Evolutionary conservation across 2,329 filamentous ascomycete species (phyloP).

Genomic region (Zarea fungicola): DNA sequence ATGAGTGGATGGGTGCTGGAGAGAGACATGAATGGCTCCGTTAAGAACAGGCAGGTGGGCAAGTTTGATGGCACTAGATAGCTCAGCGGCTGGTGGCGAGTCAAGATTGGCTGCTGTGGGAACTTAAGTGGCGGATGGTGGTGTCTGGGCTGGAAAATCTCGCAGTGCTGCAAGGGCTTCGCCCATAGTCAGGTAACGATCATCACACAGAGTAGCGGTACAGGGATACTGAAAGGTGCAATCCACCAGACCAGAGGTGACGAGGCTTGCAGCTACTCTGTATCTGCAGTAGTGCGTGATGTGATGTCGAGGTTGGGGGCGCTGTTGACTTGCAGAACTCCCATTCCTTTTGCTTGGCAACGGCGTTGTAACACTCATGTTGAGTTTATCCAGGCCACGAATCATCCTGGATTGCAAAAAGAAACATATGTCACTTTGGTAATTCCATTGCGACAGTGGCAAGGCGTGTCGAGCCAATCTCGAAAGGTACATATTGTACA

Average conservation of each 20-base stretch:
- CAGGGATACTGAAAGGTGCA: conserved; percentile 1
- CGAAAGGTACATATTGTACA: background rate
- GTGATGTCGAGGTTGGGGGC: background rate
- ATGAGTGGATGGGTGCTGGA: conserved; percentile 2
- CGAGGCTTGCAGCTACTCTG: conserved; percentile 11
- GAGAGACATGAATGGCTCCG: conserved; percentile 10
- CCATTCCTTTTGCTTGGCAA: background rate
- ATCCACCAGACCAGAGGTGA: background rate
- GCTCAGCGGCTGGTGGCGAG: conserved; percentile 5
- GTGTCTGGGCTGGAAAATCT: conserved; percentile 4
- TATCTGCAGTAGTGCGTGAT: background rate
- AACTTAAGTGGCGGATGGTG: conserved; percentile 3
- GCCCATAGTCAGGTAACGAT: background rate
- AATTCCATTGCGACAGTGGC: too few relatives aligned
- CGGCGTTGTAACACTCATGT: background rate
- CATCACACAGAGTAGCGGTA: conserved; percentile 6
- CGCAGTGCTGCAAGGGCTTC: background rate
- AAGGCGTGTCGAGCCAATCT: too few relatives aligned
- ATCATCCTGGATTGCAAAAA: too few relatives aligned
- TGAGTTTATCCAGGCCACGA: background rate
- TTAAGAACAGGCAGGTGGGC: conserved; percentile 1
- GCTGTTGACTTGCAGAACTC: conserved; percentile 1
- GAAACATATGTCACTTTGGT: too few relatives aligned
- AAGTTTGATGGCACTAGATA: background rate
- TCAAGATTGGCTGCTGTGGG: conserved; percentile 6